A percentile compares a stretch with the other conserved stretches of the same genome.
Evolutionary conservation across 495 filamentous ascomycete genomes (phyloP).

Genomic region (Hypoxylon fuscum): DNA sequence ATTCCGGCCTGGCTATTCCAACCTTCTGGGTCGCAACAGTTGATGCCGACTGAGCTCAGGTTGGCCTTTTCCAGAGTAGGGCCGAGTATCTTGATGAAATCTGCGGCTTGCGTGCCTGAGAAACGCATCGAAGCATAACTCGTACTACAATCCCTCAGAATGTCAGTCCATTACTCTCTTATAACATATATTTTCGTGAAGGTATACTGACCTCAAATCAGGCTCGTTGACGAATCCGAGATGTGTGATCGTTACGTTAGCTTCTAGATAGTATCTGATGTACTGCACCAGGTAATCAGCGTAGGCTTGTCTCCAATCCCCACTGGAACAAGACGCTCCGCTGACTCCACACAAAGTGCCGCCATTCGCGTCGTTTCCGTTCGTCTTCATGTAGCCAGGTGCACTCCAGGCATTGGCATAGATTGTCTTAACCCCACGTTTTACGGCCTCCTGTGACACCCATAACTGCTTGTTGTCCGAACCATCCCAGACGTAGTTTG

Average conservation of each 20-base stretch:
- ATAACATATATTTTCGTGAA: not conserved
- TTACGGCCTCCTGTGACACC: slow-evolving; percentile 56
- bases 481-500: slow-evolving; percentile 55
- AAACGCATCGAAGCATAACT: slow-evolving; percentile 55
- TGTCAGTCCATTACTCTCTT: not conserved
- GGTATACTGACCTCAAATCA: slow-evolving; percentile 42
- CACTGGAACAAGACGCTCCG: slow-evolving; percentile 55
- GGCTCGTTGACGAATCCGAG: slow-evolving; percentile 65
- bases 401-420: slow-evolving; percentile 67
- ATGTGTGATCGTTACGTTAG: slow-evolving; percentile 58
- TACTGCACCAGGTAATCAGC: slow-evolving; percentile 65
- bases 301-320: slow-evolving; percentile 65
- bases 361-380: slow-evolving; percentile 59
- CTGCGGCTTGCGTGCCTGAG: slow-evolving; percentile 58
- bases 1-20: slow-evolving; percentile 54
- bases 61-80: slow-evolving; percentile 54
- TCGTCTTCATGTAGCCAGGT: slow-evolving; percentile 67
- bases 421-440: slow-evolving; percentile 57
- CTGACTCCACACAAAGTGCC: slow-evolving; percentile 62
- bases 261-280: slow-evolving; percentile 56
- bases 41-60: slow-evolving; percentile 49
- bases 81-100: slow-evolving; percentile 61
- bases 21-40: slow-evolving; percentile 63
- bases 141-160: slow-evolving; percentile 38
- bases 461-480: slow-evolving; percentile 60